Conservation (phyloP, 352 stramenopile genomes). For the Phytophthora pluvialis region DNA sequence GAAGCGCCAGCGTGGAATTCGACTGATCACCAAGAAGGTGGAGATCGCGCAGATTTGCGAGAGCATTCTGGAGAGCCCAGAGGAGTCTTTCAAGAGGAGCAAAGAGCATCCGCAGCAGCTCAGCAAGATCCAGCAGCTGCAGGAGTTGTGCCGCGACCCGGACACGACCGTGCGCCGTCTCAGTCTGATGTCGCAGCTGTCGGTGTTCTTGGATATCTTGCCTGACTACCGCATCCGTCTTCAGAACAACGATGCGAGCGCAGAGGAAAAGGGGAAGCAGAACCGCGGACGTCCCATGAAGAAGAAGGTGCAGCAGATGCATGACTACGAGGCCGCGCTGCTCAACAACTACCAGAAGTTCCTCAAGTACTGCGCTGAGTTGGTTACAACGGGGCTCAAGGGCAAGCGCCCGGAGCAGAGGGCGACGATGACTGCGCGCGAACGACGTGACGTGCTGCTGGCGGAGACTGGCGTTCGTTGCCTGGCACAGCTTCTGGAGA, state of each 20-base stretch:
- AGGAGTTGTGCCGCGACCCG: conserved; percentile 69
- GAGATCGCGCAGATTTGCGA: conserved; percentile 91
- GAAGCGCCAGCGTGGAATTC: conserved; percentile 66
- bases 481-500: conserved; percentile 79
- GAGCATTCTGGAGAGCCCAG: conserved; percentile 85
- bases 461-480: conserved; percentile 78
- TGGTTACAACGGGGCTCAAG: conserved; percentile 67
- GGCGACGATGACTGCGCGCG: conserved; percentile 37
- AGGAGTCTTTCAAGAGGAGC: conserved; percentile 88
- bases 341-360: conserved; percentile 87
- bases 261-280: conserved; percentile 86
- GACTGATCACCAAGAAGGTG: conserved; percentile 84
- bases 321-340: conserved; percentile 79
- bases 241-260: conserved; percentile 71
- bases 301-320: conserved; percentile 89
- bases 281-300: conserved; percentile 82
- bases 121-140: conserved; percentile 84
- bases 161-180: conserved; percentile 86
- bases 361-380: conserved; percentile 75
- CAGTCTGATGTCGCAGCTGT: conserved; percentile 92
- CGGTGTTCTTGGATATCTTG: conserved; percentile 96
- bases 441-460: conserved; percentile 56
- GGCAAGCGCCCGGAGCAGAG: conserved; percentile 58
- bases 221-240: conserved; percentile 95
- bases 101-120: conserved; percentile 83